Evolutionary conservation across 192 early-diverging fungal species (phyloP), one percentile per base, ranked within the genome.

Genomic region (Paraglomus brasilianum): DNA sequence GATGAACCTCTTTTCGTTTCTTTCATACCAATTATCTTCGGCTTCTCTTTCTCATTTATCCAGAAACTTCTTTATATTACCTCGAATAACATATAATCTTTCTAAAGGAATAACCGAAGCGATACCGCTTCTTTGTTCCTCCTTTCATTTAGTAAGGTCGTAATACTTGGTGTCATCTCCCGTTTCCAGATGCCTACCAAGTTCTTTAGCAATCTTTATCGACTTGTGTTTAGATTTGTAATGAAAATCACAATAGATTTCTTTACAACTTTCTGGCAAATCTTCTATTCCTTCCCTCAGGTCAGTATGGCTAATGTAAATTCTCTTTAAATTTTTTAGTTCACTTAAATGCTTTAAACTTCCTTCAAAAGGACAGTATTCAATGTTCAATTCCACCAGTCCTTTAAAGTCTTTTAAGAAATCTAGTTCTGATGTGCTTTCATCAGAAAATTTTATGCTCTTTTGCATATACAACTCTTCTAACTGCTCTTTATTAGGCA

Each of bases 61-160:
- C 1, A 61, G 13, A 43, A 43, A 61, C 45, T 61, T 41, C 39
- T 61, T 61, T 36, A 61, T 41, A 43, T 61, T 61, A 61, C 39
- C 45, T 17, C 59, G 8, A 17, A 61, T 61, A 22, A 61, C 59
- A 42, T n/a, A 61, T 17, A 61, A n/a, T 44, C 59, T 61, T 61
- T 61, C 59, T 40, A 44, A 40, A n/a, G 59, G 40, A 61, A 61
- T 61, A 42, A 61, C 59, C 19, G 42, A 61, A 43, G 59, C 36
- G 17, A 17, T 61, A 5, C 9, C 13, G 5, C 17, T 61, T 17
- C 45, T 61, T 42, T 39, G 39, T 44, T 61, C 19, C 17, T 61
- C 30, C 45, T 21, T 41, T 61, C 59, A 61, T 61, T 61, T 61
- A 11, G n/a, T 13, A 44, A 61, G 5, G 17, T 61, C 15, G 19